Evolutionary conservation across 768 basidiomycete genomes (phyloP).

Genomic region (Tylopilus sp.): DNA sequence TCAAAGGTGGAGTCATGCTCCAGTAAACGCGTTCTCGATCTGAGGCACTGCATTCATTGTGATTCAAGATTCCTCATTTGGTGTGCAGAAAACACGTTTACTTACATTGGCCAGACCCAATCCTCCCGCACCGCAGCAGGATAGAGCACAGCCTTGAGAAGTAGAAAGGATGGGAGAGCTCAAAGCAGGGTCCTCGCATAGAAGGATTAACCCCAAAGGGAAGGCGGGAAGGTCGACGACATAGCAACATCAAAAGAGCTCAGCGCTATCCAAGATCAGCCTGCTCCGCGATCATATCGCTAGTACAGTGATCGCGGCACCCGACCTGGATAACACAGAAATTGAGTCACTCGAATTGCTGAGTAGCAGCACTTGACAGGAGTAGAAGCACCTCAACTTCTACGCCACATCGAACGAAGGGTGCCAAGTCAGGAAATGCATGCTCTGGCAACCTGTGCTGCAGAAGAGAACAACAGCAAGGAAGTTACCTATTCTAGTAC

Average conservation of each 20-base stretch:
- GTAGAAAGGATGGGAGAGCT: conserved; percentile 34
- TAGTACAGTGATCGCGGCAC: conserved; percentile 5
- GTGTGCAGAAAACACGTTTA: conserved; percentile 13
- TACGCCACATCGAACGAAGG: conserved; percentile 12
- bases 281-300: conserved; percentile 9
- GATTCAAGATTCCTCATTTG: conserved; percentile 12
- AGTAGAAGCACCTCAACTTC: conserved; percentile 22
- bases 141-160: conserved; percentile 68
- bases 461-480: conserved; percentile 8
- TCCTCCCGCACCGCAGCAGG: conserved; percentile 76
- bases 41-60: conserved; percentile 26
- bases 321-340: conserved; percentile 7
- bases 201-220: not conserved
- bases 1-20: conserved; percentile 83
- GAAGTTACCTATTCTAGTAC: conserved; percentile 17
- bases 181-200: not conserved
- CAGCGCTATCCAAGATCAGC: conserved; percentile 1
- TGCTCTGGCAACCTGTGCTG: conserved; percentile 15
- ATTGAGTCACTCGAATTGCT: not conserved
- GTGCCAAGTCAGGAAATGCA: conserved; percentile 8
- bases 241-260: not conserved
- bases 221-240: not conserved
- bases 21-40: conserved; percentile 78
- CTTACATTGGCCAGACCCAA: conserved; percentile 72
- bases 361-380: conserved; percentile 13